Evolutionary conservation across 2,329 filamentous ascomycete genomes (phyloP).

Genomic region (Stachybotrys chartarum): DNA sequence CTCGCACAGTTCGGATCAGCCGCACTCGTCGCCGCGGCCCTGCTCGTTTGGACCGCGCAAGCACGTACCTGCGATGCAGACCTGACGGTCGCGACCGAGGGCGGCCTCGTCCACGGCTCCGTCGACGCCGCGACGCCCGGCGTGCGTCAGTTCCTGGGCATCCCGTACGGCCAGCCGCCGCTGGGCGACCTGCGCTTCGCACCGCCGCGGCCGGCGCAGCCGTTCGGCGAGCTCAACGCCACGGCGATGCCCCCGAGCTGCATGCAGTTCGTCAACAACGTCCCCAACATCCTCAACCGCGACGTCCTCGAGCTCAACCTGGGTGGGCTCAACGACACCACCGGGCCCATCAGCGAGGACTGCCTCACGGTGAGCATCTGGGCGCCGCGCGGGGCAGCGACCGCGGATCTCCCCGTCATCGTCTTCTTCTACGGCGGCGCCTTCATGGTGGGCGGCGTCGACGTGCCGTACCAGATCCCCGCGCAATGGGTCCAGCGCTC

Average conservation of each 20-base stretch:
- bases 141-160: constrained; percentile 1
- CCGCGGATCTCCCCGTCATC: not conserved
- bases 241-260: not conserved
- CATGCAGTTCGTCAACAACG: not conserved
- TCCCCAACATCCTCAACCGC: not conserved
- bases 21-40: not conserved
- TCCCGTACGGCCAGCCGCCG: not conserved
- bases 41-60: not conserved
- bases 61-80: not conserved
- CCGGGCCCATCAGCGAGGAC: constrained; percentile 1
- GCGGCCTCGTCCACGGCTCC: not conserved
- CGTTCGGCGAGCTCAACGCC: not conserved
- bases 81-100: not conserved
- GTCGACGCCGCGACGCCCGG: not conserved
- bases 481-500: not conserved
- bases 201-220: not conserved
- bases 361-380: constrained; percentile 1
- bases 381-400: not conserved
- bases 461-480: constrained; percentile 1
- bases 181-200: not conserved
- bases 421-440: constrained; percentile 1
- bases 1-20: not conserved
- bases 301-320: constrained; percentile 1
- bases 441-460: not conserved
- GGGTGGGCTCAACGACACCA: not conserved